Base-by-base conservation (phyloP, 768 basidiomycete species). In the Macrocybe gigantea region DNA sequence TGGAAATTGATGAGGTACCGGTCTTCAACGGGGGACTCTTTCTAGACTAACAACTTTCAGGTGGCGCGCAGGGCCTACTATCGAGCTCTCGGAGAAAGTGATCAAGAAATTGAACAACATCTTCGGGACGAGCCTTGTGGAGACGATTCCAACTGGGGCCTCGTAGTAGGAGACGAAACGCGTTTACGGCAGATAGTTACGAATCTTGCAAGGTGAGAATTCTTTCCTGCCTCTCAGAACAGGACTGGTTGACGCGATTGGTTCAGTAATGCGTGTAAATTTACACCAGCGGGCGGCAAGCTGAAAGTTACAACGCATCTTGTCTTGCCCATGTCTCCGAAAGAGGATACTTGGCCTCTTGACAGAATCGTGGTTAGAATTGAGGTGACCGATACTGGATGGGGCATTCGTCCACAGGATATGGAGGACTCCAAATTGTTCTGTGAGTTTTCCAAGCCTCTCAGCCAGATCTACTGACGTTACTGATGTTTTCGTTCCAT, bases 111-210 rank as follows among this genome's bases (percentile, higher is more conserved):
- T 34, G 51, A 54, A 22, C 53, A 53, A 33, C 58, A 53, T 8
- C 30, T 74, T 34, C 49, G 45, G 12, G 63, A 68, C 29, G 48
- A 68, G 35, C 63, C 68, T 2, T 61, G 56, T 38, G 50, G 56
- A 31, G 57, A 44, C 13, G 9, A 57, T 14, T 59, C 58, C 9
- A 68, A 66, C 40, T 69, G 73, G 42, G 79, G 78, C 1, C 65
- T 76, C 48, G 83, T 88, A 36, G 75, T 84, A 10, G 84, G 85
- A 15, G 83, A 88, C 53, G 83, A 85, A 56, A 82, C 80, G 53
- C 73, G 85, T 7, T 59, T 85, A 42, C 70, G 83, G 59, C 83
- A 85, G 60, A 75, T 83, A 43, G 74, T 78, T 60, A 83, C 80
- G 35, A 86, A 87, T 56, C 72, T 88, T 35, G 81, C 82, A 3